Evolutionary conservation across 2,329 filamentous ascomycete genomes (phyloP).

Genomic region (Fusarium sp.): DNA sequence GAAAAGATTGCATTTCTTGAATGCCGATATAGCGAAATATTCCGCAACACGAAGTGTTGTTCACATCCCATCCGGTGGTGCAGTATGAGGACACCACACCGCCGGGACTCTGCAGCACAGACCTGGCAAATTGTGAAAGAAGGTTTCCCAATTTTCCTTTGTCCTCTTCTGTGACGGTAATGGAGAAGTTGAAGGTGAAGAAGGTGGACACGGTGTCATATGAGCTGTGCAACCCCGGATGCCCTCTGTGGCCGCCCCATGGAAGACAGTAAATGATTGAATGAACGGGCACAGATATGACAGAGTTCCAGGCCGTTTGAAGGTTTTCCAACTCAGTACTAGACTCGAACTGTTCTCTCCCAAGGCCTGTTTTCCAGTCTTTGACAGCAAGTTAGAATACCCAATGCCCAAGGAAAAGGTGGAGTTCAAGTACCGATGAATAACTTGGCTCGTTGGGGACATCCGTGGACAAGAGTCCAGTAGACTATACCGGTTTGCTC

Average conservation of each 20-base stretch:
- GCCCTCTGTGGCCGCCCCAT: neutral
- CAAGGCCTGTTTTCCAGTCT: constrained; percentile 16
- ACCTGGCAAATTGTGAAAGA: neutral
- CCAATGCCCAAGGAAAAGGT: neutral
- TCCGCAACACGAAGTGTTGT: neutral
- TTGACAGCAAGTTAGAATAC: neutral
- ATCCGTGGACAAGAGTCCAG: constrained; percentile 13
- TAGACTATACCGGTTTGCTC: constrained; percentile 19
- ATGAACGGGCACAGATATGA: neutral
- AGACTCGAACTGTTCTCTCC: neutral
- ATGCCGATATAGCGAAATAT: constrained; percentile 1
- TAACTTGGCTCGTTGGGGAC: constrained; percentile 7
- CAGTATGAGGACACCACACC: neutral
- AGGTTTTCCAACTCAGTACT: neutral
- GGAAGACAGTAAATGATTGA: neutral
- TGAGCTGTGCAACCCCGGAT: neutral
- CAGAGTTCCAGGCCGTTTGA: neutral
- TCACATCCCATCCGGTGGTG: constrained; percentile 1
- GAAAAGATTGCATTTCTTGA: neutral
- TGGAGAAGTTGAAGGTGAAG: constrained; percentile 2
- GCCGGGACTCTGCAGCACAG: constrained; percentile 2
- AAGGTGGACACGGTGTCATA: neutral
- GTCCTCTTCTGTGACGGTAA: neutral
- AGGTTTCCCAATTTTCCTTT: neutral
- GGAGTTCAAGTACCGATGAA: constrained; percentile 7